Conservation (phyloP, 495 filamentous ascomycete species). For the Talaromyces proteolyticus region DNA sequence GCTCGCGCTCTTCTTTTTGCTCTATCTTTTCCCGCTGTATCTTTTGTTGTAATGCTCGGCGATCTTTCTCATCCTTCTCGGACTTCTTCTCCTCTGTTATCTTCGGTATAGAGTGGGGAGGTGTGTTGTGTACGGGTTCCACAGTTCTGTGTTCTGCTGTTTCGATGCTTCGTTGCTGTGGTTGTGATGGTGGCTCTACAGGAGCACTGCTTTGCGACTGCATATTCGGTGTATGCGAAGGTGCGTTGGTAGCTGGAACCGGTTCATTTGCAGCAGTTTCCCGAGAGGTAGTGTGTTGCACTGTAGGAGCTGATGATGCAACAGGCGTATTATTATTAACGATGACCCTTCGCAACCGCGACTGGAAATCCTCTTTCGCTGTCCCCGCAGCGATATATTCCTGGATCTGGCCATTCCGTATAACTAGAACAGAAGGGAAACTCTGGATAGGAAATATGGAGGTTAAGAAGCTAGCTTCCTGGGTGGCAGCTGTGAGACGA, state of each 20-base stretch:
- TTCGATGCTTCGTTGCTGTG: neutral
- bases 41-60: constrained; percentile 1
- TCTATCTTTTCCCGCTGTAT: constrained; percentile 4
- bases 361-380: constrained; percentile 50
- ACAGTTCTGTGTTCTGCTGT: neutral
- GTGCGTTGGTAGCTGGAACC: constrained; percentile 9
- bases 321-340: constrained; percentile 4
- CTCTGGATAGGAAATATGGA: constrained; percentile 72
- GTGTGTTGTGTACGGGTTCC: too few relatives aligned
- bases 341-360: constrained; percentile 38
- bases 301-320: too few relatives aligned
- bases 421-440: constrained; percentile 71
- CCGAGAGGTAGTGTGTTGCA: too few relatives aligned
- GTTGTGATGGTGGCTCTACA: neutral
- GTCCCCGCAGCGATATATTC: constrained; percentile 59
- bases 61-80: constrained; percentile 6
- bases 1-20: constrained; percentile 6
- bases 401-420: constrained; percentile 58
- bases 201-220: neutral
- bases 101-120: neutral
- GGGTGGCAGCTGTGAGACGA: constrained; percentile 59
- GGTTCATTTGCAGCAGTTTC: constrained; percentile 5
- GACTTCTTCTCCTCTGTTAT: constrained; percentile 4
- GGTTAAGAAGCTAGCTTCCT: constrained; percentile 73
- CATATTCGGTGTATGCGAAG: too few relatives aligned